Evolutionary conservation across 192 early-diverging fungal genomes (phyloP).

Genomic region (Dimargaris xerosporica): DNA sequence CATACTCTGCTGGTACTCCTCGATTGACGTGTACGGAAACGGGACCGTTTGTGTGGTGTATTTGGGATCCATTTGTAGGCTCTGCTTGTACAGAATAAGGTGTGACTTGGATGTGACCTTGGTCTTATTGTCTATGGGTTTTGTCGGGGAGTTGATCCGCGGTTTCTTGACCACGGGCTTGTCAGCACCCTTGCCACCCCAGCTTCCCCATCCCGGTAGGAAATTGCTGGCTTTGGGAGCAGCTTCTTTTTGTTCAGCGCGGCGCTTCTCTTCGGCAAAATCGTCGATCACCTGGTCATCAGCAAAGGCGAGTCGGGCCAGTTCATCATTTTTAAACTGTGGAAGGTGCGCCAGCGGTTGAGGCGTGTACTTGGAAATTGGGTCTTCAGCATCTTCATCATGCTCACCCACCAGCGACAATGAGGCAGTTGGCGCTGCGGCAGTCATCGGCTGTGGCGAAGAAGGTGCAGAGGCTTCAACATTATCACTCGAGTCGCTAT

Average conservation of each 20-base stretch:
- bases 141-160: neutral
- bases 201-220: conserved; percentile 1
- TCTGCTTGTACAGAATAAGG: neutral
- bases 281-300: neutral
- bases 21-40: neutral
- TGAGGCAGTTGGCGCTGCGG: neutral
- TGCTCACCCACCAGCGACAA: too few species aligned
- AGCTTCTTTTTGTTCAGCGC: neutral
- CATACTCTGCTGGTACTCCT: conserved; percentile 1
- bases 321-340: neutral
- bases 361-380: neutral
- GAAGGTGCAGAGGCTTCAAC: neutral
- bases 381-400: too few species aligned
- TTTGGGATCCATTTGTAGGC: neutral
- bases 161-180: neutral
- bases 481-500: neutral
- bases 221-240: neutral
- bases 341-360: neutral
- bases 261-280: neutral
- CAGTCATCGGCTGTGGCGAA: neutral
- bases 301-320: neutral
- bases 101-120: neutral
- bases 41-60: neutral
- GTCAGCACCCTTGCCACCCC: neutral
- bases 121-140: neutral